These are phyloP conservation scores for Suillus placidus DNA, from an alignment of 768 basidiomycete genomes.

Conservation along the genomic window DNA sequence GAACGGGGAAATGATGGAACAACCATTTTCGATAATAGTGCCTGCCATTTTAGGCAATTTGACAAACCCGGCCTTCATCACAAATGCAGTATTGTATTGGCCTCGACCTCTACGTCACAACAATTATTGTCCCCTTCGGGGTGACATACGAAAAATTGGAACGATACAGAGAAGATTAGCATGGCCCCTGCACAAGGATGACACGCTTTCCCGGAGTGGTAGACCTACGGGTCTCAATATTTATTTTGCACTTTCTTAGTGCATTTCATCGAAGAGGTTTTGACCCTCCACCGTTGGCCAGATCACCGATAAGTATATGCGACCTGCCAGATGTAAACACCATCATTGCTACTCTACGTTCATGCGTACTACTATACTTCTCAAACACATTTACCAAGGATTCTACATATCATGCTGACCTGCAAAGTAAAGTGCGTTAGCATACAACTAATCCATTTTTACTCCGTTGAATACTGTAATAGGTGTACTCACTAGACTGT, in stretches of 20 bases:
- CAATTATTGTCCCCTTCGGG: constrained; percentile 71
- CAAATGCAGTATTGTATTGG: constrained; percentile 2
- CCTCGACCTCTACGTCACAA: constrained; percentile 3
- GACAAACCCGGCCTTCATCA: neutral
- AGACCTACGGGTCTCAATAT: constrained; percentile 51
- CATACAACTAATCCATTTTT: no score
- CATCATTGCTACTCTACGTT: no score
- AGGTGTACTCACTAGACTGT: neutral
- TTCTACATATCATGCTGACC: no score
- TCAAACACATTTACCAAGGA: no score
- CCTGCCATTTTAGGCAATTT: neutral
- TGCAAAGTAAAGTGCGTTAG: no score
- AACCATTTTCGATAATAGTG: neutral
- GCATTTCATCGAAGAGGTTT: neutral
- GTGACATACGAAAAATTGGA: constrained; percentile 99
- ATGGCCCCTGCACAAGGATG: constrained; percentile 99
- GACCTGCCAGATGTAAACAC: no score
- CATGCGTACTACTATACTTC: no score
- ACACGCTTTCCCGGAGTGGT: constrained; percentile 98
- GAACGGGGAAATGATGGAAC: no score
- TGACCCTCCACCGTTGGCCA: no score
- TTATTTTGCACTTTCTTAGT: constrained; percentile 27
- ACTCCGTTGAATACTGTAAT: neutral
- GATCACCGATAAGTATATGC: no score
- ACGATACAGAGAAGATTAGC: constrained; percentile 99